Base-by-base conservation (phyloP, 2,329 filamentous ascomycete genomes). In the Dendrostoma leiphaemia region DNA sequence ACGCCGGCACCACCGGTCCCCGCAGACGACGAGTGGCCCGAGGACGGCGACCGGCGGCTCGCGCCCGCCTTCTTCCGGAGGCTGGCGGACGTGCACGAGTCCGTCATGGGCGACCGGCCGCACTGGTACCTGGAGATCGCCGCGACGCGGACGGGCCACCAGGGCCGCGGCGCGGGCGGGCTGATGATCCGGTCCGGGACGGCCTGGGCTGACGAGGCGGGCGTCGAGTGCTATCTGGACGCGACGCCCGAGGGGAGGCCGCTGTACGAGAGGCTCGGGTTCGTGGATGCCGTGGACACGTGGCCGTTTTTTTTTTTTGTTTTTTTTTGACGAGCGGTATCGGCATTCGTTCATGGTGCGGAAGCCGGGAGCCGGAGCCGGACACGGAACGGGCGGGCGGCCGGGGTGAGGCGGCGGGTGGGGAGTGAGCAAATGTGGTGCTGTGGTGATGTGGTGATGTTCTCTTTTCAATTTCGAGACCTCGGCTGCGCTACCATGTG, bases 101-200 rank as follows among this genome's bases (percentile, higher is more conserved):
- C 63, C 40, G 63, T 73, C 31, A 76, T 79, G 69, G 67, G 64
- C 0, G 65, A 63, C 4, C 69, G 64, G n/a, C 70, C 65, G 54
- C 80, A 82, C 59, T 77, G 73, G 67, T 76, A 73, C 57, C 67
- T 83, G 9, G 77, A 79, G 58, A 60, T 81, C 6, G 62, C 82
- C 3, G 74, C 69, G 2, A 77, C 76, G 10, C 64, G 68, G 40
- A 66, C 64, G 3, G 70, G 68, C 17, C 70, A 69, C 56, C 77
- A 79, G 62, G 72, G 79, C 1, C 71, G 67, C 35, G 80, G 80
- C 0, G 71, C 73, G 0, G 77, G 72, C 0, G 68, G 68, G 13
- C 63, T 65, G 28, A 51, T 83, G 21, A 60, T 83, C 35, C 63
- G 64, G 24, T 83, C 77, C 76, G 80, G 80, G 0, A 54, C 75